A percentile compares a stretch with the other conserved stretches of the same genome.
phyloP scores from a whole-genome alignment of 495 filamentous ascomycete species.

The Penicillium bialowiezense region DNA sequence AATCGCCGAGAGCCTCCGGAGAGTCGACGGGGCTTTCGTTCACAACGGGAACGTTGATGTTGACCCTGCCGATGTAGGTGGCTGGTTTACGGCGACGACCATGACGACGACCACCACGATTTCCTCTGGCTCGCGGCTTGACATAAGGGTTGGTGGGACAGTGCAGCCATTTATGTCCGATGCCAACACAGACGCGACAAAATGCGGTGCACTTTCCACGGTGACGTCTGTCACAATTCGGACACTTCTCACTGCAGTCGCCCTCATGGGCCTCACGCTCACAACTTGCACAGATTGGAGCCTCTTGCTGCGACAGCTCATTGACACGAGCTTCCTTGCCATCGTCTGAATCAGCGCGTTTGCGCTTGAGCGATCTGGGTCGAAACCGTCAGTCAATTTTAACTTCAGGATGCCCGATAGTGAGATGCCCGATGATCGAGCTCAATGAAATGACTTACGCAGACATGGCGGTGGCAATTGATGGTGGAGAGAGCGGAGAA shows the following conservation, averaged over 20 bases:
- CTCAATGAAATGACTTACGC: too few relatives aligned
- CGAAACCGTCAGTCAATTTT: conserved; percentile 40
- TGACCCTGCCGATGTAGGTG: neutral
- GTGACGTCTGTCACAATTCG: neutral
- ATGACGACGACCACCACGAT: too few relatives aligned
- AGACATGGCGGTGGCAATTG: too few relatives aligned
- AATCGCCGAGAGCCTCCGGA: neutral
- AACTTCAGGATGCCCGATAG: too few relatives aligned
- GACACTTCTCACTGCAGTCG: neutral
- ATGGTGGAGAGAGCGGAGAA: too few relatives aligned
- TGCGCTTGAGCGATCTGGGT: neutral
- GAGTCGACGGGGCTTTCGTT: neutral
- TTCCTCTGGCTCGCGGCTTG: too few relatives aligned
- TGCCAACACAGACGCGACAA: neutral
- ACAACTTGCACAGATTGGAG: neutral
- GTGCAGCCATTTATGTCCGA: neutral
- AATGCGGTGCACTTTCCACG: neutral
- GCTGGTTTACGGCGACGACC: neutral
- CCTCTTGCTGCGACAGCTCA: too few relatives aligned
- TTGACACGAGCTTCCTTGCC: neutral
- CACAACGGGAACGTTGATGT: neutral
- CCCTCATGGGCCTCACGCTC: neutral
- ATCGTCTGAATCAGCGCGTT: neutral
- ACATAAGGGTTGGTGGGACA: neutral
- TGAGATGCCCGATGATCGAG: too few relatives aligned